phyloP scores from a whole-genome alignment of 495 filamentous ascomycete species.

The Penicillium roqueforti region DNA sequence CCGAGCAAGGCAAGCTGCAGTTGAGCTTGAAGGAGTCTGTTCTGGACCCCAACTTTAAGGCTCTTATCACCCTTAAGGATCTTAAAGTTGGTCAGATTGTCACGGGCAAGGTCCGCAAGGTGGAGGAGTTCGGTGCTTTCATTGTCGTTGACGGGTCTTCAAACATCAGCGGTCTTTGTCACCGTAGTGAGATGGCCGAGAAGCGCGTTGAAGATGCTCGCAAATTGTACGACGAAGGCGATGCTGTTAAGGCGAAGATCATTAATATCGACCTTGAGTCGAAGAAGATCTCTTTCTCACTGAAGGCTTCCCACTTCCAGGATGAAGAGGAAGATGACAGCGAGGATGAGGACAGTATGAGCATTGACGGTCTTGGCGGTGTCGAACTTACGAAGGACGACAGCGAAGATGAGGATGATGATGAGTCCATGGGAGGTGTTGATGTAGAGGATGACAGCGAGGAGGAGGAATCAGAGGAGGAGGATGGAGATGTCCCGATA shows the following conservation, averaged over 20 bases:
- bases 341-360: slow-evolving; percentile 39
- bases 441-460: slow-evolving; percentile 51
- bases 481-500: slow-evolving; percentile 37
- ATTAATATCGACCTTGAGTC: slow-evolving; percentile 69
- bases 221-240: slow-evolving; percentile 81
- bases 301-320: slow-evolving; percentile 89
- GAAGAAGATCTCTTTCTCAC: slow-evolving; percentile 75
- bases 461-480: slow-evolving; percentile 30
- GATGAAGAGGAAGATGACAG: slow-evolving; percentile 54
- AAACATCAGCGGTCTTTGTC: slow-evolving; percentile 89
- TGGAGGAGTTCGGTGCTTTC: slow-evolving; percentile 92
- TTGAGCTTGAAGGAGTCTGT: slow-evolving; percentile 82
- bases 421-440: slow-evolving; percentile 47
- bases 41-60: slow-evolving; percentile 73
- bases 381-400: slow-evolving; percentile 45
- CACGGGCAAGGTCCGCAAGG: slow-evolving; percentile 85
- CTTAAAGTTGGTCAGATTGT: slow-evolving; percentile 73
- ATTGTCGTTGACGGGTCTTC: slow-evolving; percentile 78
- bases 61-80: slow-evolving; percentile 62
- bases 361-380: slow-evolving; percentile 39
- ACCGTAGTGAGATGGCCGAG: slow-evolving; percentile 85
- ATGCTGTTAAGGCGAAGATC: slow-evolving; percentile 85
- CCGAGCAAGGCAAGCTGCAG: slow-evolving; percentile 63
- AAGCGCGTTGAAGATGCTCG: slow-evolving; percentile 70
- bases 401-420: slow-evolving; percentile 35